These are phyloP conservation scores for Diversispora eburnea DNA, from an alignment of 192 early-diverging fungal genomes.

Conservation along the genomic window DNA sequence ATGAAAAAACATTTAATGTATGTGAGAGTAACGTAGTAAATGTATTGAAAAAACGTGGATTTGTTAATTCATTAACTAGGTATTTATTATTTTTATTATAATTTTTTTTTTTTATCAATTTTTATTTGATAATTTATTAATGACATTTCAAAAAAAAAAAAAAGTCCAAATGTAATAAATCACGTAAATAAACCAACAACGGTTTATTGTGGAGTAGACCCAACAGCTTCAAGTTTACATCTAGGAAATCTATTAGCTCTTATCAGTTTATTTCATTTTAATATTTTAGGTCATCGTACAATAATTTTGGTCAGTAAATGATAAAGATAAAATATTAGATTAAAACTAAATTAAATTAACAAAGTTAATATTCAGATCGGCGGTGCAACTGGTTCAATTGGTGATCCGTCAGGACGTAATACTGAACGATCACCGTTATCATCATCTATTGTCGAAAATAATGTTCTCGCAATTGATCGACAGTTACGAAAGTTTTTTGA, in stretches of 20 bases:
- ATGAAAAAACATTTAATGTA: too few species aligned
- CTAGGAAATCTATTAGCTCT: slow-evolving; percentile 86
- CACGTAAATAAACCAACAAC: slow-evolving; percentile 47
- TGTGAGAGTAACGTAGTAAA: slow-evolving; percentile 30
- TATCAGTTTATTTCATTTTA: slow-evolving; percentile 83
- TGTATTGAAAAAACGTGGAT: slow-evolving; percentile 44
- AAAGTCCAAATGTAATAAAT: slow-evolving; percentile 45
- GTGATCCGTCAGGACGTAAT: slow-evolving; percentile 86
- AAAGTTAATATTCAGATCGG: slow-evolving; percentile 52
- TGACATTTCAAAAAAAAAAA: neutral
- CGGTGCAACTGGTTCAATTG: slow-evolving; percentile 88
- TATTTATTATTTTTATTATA: slow-evolving; percentile 8
- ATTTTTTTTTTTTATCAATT: neutral
- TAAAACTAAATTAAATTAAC: neutral
- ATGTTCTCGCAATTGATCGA: slow-evolving; percentile 61
- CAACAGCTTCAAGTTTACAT: slow-evolving; percentile 87
- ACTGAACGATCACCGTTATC: slow-evolving; percentile 75
- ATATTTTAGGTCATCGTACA: slow-evolving; percentile 73
- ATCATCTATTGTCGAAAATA: slow-evolving; percentile 49
- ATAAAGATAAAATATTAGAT: neutral
- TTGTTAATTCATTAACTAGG: slow-evolving; percentile 59
- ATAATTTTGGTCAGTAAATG: slow-evolving; percentile 67
- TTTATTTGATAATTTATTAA: neutral
- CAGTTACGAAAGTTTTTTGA: slow-evolving; percentile 74
- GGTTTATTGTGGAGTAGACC: slow-evolving; percentile 92